phyloP scores from a whole-genome alignment of 2,329 filamentous ascomycete species.

The Aplosporella prunicola region DNA sequence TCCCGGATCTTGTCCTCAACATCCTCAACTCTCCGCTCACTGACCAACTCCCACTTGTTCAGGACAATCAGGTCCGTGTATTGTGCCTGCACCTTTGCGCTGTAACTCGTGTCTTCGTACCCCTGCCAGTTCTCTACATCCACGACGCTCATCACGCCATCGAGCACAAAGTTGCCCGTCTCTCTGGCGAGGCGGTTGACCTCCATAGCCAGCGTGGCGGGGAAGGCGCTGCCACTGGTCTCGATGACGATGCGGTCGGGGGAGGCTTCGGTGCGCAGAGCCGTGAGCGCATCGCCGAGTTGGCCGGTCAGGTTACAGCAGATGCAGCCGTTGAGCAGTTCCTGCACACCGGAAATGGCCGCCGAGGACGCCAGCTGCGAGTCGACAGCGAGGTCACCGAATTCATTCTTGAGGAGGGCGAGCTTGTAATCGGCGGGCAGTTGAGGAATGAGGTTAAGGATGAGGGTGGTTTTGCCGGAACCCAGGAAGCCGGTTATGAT shows the following conservation, averaged over 20 bases:
- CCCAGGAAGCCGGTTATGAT: conserved; percentile 95
- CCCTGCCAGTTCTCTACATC: conserved; percentile 94
- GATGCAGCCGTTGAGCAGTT: conserved; percentile 94
- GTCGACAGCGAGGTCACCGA: conserved; percentile 89
- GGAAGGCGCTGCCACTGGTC: conserved; percentile 74
- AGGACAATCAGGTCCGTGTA: conserved; percentile 88
- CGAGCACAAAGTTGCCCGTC: conserved; percentile 61
- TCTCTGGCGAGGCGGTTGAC: conserved; percentile 70
- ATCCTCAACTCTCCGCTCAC: conserved; percentile 65
- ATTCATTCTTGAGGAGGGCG: conserved; percentile 95
- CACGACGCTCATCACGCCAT: conserved; percentile 81
- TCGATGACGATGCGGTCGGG: conserved; percentile 91
- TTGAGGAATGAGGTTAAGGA: conserved; percentile 88
- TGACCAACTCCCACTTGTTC: conserved; percentile 81
- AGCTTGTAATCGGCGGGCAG: conserved; percentile 80
- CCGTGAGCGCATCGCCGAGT: conserved; percentile 66
- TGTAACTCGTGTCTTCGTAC: conserved; percentile 85
- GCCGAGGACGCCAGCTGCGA: conserved; percentile 76
- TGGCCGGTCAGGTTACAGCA: conserved; percentile 98
- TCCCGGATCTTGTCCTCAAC: conserved; percentile 72
- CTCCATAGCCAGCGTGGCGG: conserved; percentile 83
- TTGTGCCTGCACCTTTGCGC: conserved; percentile 74
- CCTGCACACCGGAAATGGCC: conserved; percentile 80
- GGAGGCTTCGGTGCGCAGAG: conserved; percentile 51
- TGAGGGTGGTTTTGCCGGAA: conserved; percentile 90